These are phyloP conservation scores for Leptodermis oblonga DNA, from an alignment of 257 asterid species.

Conservation along the genomic window DNA sequence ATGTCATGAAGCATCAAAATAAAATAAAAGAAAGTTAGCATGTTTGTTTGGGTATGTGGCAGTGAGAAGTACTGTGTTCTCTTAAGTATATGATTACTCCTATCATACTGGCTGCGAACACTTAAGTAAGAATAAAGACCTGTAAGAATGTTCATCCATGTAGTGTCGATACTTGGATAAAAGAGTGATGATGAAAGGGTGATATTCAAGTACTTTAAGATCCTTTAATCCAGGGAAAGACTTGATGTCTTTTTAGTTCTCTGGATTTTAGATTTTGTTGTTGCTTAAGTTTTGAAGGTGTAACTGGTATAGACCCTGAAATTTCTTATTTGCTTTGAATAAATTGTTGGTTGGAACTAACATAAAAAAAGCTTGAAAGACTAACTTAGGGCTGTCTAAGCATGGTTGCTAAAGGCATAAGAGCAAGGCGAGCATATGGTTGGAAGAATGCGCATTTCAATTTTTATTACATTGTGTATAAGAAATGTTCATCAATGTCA, in stretches of 20 bases:
- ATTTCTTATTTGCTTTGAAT: no score
- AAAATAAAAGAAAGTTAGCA: background rate
- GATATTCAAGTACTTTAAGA: no score
- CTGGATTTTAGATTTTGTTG: no score
- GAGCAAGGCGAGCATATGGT: background rate
- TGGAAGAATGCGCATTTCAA: no score
- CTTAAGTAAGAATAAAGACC: background rate
- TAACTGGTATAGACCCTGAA: no score
- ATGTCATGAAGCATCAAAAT: background rate
- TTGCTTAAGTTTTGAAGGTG: no score
- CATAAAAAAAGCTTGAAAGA: background rate
- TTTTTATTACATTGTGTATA: no score
- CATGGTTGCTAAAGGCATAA: background rate
- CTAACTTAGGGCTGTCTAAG: background rate
- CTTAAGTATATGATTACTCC: background rate
- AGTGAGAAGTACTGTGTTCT: background rate
- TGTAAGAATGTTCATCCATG: background rate
- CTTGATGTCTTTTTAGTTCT: no score
- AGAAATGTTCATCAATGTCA: background rate
- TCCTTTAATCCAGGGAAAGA: background rate
- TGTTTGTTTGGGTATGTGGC: background rate
- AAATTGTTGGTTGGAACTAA: background rate
- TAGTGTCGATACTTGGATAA: background rate
- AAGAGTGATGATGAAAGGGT: no score
- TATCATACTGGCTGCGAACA: background rate